phyloP scores from a whole-genome alignment of 2,329 filamentous ascomycete species.

The Exophiala viscosa region DNA sequence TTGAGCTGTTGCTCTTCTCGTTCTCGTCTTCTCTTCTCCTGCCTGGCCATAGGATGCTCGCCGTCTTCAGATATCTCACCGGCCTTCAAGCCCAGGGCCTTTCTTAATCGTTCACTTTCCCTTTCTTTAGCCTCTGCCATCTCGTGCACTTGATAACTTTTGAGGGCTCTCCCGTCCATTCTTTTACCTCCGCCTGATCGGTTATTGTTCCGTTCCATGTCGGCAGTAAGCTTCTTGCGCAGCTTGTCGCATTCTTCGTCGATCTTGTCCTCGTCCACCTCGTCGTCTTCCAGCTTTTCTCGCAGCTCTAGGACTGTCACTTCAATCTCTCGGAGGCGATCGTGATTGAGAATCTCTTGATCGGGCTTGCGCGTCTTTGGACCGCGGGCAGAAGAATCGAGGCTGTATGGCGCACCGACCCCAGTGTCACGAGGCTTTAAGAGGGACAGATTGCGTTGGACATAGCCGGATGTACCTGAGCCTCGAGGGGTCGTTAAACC shows the following conservation, averaged over 20 bases:
- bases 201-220: slow-evolving; percentile 45
- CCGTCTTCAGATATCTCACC: slow-evolving; percentile 46
- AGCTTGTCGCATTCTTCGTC: slow-evolving; percentile 69
- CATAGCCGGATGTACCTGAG: slow-evolving; percentile 94
- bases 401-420: slow-evolving; percentile 65
- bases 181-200: slow-evolving; percentile 31
- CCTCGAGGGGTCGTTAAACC: slow-evolving; percentile 91
- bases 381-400: slow-evolving; percentile 28
- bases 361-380: slow-evolving; percentile 74
- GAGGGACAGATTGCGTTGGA: slow-evolving; percentile 90
- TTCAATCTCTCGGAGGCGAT: slow-evolving; percentile 84
- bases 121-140: slow-evolving; percentile 93
- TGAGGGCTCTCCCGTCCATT: slow-evolving; percentile 57
- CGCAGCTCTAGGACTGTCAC: slow-evolving; percentile 88
- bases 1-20: slow-evolving; percentile 32
- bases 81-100: slow-evolving; percentile 79
- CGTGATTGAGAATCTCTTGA: slow-evolving; percentile 88
- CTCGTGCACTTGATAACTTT: slow-evolving; percentile 93
- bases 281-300: slow-evolving; percentile 85
- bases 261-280: slow-evolving; percentile 78
- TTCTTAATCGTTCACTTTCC: slow-evolving; percentile 84
- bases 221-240: slow-evolving; percentile 59
- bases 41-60: slow-evolving; percentile 44
- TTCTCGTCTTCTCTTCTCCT: slow-evolving; percentile 40
- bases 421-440: slow-evolving; percentile 72